Percentiles rank a stretch among this genome's conserved stretches.
Evolutionary conservation across 768 basidiomycete genomes (phyloP).

Genomic region (Paxillus ammoniavirescens): DNA sequence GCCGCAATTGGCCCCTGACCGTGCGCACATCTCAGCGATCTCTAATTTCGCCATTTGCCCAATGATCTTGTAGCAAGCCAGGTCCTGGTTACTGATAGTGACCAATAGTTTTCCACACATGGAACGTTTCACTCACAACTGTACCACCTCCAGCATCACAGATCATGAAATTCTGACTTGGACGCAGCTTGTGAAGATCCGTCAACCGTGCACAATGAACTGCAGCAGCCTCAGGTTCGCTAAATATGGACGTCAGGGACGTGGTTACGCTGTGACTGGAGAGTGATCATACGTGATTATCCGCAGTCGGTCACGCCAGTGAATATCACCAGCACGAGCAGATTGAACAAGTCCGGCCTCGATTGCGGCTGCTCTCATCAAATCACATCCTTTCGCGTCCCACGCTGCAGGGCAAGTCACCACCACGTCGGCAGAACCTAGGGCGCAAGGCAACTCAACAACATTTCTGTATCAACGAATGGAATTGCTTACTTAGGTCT

Average conservation of each 20-base stretch:
- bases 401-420: slow-evolving; percentile 89
- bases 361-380: slow-evolving; percentile 86
- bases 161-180: slow-evolving; percentile 87
- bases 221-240: slow-evolving; percentile 83
- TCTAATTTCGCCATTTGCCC: slow-evolving; percentile 80
- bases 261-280: neutral
- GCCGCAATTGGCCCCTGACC: slow-evolving; percentile 86
- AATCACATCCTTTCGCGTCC: slow-evolving; percentile 82
- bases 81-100: slow-evolving; percentile 24
- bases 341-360: slow-evolving; percentile 76
- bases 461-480: neutral
- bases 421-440: slow-evolving; percentile 83
- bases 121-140: slow-evolving; percentile 41
- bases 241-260: slow-evolving; percentile 24
- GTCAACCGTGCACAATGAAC: slow-evolving; percentile 85
- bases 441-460: neutral
- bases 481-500: slow-evolving; percentile 62
- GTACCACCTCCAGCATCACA: slow-evolving; percentile 89
- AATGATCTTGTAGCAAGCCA: slow-evolving; percentile 73
- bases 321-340: slow-evolving; percentile 62
- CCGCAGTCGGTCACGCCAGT: slow-evolving; percentile 77
- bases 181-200: slow-evolving; percentile 72
- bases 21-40: slow-evolving; percentile 87
- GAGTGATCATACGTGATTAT: slow-evolving; percentile 64
- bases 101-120: neutral